Base-by-base conservation (phyloP, 768 basidiomycete genomes). In the Trametes punicea region DNA sequence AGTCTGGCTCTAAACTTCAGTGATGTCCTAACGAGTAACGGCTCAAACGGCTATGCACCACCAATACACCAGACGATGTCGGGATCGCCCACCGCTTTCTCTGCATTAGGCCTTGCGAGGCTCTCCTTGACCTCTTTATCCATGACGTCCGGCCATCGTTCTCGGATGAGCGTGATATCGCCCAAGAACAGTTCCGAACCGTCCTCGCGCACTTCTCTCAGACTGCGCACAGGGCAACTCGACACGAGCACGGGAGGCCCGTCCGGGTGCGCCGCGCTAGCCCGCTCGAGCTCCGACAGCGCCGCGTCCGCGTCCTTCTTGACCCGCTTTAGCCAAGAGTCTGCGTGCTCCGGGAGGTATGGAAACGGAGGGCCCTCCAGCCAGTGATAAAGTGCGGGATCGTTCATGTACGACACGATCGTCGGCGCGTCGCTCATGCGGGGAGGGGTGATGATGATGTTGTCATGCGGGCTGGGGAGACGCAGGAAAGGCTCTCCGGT, bases 31-130 rank as follows among this genome's bases (percentile, higher is more conserved):
- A 47, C 5, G 49, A 27, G 33, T 21, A 25, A 36, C 20, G 16
- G 40, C 25, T 25, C 6, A 4, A 8, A 36, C n/a, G 21, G 20
- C 11, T 41, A 51, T 78, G 11, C 66, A 87, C 87, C 76, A 60
- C 85, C 87, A 29, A 87, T 67, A 11, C 73, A 75, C 83, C 83
- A 88, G 25, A 81, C 64, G 51, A 86, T 83, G 27, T 71, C 71
- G 10, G 79, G 77, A 61, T 87, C 81, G 11, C 83, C 85, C 11
- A 68, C 50, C 6, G 64, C 61, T 50, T 74, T 73, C 1, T 54
- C 64, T 21, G 69, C 63, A 61, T 85, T 87, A 60, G 71, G 71
- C 42, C 71, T 68, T 29, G 68, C 67, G 13, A 71, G 67, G 38
- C 59, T 62, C 42, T 68, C 67, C 62, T 69, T 69, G 60, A 74